Conservation (phyloP, 805 yeast genomes). For the Candida loeiensis region DNA sequence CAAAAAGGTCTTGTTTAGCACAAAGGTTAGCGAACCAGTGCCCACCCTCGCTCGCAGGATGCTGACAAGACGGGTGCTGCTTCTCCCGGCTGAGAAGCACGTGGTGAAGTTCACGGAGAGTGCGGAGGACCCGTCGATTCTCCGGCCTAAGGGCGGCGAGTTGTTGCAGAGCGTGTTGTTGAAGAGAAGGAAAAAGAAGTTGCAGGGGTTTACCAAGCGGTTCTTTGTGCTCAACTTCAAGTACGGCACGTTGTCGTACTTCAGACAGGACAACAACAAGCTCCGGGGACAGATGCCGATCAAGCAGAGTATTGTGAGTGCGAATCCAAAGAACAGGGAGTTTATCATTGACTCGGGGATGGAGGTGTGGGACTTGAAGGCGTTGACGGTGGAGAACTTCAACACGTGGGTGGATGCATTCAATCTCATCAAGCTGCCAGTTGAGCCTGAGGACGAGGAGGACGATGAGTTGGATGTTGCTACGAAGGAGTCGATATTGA, state of each 20-base stretch:
- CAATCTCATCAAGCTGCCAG: conserved; percentile 44
- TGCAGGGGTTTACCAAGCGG: conserved; percentile 83
- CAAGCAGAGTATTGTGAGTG: conserved; percentile 75
- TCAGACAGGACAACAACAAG: conserved; percentile 66
- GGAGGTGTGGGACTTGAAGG: conserved; percentile 88
- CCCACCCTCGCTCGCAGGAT: conserved; percentile 1
- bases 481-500: conserved; percentile 3
- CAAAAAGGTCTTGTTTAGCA: conserved; percentile 71
- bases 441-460: conserved; percentile 8
- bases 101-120: neutral
- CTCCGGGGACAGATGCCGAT: conserved; percentile 92
- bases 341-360: conserved; percentile 89
- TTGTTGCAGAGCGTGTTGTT: conserved; percentile 73
- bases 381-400: conserved; percentile 63
- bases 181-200: conserved; percentile 75
- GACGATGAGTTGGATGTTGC: conserved; percentile 7
- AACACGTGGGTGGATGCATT: conserved; percentile 81
- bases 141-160: conserved; percentile 57
- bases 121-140: conserved; percentile 13
- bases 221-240: conserved; percentile 80
- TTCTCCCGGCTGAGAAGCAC: conserved; percentile 14
- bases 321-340: conserved; percentile 61
- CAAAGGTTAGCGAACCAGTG: conserved; percentile 17
- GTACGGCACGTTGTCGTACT: conserved; percentile 81
- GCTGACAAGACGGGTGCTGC: conserved; percentile 1